Base-by-base conservation (phyloP, 345 rosid genomes). In the Carallia brachiata region DNA sequence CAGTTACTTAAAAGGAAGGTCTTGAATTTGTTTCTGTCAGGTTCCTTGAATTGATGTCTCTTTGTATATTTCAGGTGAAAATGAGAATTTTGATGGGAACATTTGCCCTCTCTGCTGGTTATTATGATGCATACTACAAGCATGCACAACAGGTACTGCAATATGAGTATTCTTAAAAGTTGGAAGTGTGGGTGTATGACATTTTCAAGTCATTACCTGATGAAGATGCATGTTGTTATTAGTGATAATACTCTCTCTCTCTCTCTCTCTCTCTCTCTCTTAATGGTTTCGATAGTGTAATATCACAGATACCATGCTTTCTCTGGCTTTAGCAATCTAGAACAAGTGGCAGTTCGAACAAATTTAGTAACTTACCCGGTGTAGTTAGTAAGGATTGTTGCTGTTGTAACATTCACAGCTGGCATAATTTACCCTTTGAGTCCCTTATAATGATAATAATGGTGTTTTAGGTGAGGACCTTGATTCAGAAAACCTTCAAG, bases 31-130 rank as follows among this genome's bases (percentile, higher is more conserved):
- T 44, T 37, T 12, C n/a, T 28, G 9, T 63, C 40, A 36, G 7
- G 34, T 52, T 0, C 37, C 58, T 28, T 63, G n/a, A 59, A 54
- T 31, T 37, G 62, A 52, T 66, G 13, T 36, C 10, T 27, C 1
- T 36, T 30, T 65, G 27, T 16, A 3, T 39, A 63, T 6, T 76
- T 68, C 82, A 93, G 97, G 97, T 93, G 58, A 91, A 93, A 82
- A 93, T 84, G 97, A 87, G 98, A 80, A 91, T 93, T 68, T 75
- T 93, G 80, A 93, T 91, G 97, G 98, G 98, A 80, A 89, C 97
- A 31, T 93, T 91, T 78, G 98, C 91, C 63, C 91, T 93, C 61
- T 93, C 97, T 62, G 90, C 96, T 27, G 98, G 97, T 67, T 93
- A 91, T 79, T 93, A 93, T 73, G 95, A 93, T 82, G 96, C 97